Conservation (phyloP, 108 stramenopile genomes). For the Cyclotella distinguenda region DNA sequence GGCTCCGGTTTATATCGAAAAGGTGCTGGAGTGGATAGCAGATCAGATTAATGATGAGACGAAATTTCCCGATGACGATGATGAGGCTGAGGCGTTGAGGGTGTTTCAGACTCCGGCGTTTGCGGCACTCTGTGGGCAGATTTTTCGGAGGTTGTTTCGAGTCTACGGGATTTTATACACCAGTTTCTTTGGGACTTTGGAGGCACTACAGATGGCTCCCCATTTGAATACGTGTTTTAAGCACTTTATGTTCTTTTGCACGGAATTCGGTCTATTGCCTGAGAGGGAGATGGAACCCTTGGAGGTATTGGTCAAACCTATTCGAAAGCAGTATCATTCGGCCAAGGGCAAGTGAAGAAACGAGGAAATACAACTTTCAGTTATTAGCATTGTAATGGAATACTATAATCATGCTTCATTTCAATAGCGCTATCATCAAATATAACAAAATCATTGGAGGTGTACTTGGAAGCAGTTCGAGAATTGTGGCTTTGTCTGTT, state of each 20-base stretch:
- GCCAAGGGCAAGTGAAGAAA: constrained; percentile 57
- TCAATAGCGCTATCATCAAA: too few species aligned
- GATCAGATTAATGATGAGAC: constrained; percentile 89
- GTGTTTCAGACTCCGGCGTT: constrained; percentile 89
- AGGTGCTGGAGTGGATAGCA: constrained; percentile 85
- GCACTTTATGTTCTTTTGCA: constrained; percentile 93
- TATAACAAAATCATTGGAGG: too few species aligned
- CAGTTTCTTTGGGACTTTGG: constrained; percentile 85
- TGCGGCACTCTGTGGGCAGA: constrained; percentile 85
- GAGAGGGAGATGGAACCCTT: constrained; percentile 88
- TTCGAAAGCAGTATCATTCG: constrained; percentile 84
- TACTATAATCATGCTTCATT: too few species aligned
- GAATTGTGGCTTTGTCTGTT: too few species aligned
- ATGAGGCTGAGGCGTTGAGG: constrained; percentile 78
- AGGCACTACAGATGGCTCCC: constrained; percentile 89
- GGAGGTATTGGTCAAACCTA: constrained; percentile 88
- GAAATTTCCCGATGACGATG: constrained; percentile 90
- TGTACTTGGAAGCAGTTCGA: too few species aligned
- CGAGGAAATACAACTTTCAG: too few species aligned
- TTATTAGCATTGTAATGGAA: too few species aligned
- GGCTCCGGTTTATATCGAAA: constrained; percentile 87
- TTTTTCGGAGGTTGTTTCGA: constrained; percentile 85
- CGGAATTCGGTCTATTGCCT: constrained; percentile 85
- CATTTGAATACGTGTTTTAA: constrained; percentile 92
- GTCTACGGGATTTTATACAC: constrained; percentile 92